Base-by-base conservation (phyloP, 805 yeast species). In the Cyberlindnera americana region DNA sequence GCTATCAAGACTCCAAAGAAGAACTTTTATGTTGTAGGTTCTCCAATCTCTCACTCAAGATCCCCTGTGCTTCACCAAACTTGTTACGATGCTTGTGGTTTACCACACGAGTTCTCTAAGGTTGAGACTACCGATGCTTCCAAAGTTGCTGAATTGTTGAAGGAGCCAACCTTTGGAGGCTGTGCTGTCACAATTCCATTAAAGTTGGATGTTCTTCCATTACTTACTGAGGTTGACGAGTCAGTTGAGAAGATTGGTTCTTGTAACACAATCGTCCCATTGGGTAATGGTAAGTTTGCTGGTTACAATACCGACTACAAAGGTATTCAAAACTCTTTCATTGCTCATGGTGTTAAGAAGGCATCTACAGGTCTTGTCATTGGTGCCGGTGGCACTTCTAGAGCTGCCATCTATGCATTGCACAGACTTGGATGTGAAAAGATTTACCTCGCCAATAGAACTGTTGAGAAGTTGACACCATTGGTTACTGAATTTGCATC, bases 301-400 rank as follows among this genome's bases (percentile, higher is more conserved):
- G 99, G 97, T 48, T 91, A 86, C 53, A 93, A 93, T 66, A 93
- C 99, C 30, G 99, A 93, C 61, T 93, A 96, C 95, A 65, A 78
- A 34, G 99, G 99, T 10, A 85, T 93, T 50, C 69, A 68, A 33
- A 75, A 81, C 45, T 76, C 96, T 3, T 78, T 89, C 50, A 57
- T 65, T 15, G 63, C 72, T 44, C 70, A 72, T 42, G 95, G 95
- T 21, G 28, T 80, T 11, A 32, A 57, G 17, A 56, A 52, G 43
- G 53, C 55, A 22, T 66, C 71, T 11, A 65, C 73, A 41, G 97
- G 96, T 23, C 65, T 90, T 43, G 83, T 93, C 32, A 70, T 93
- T 48, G 99, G 99, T 37, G 96, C 96, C 16, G 99, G 99, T 29
- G 99, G 99, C 31, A 90, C 99, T 19, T 81, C 96, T 1, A 75